Evolutionary conservation across 2,329 filamentous ascomycete species (phyloP).

Genomic region (Hansfordia pulvinata): DNA sequence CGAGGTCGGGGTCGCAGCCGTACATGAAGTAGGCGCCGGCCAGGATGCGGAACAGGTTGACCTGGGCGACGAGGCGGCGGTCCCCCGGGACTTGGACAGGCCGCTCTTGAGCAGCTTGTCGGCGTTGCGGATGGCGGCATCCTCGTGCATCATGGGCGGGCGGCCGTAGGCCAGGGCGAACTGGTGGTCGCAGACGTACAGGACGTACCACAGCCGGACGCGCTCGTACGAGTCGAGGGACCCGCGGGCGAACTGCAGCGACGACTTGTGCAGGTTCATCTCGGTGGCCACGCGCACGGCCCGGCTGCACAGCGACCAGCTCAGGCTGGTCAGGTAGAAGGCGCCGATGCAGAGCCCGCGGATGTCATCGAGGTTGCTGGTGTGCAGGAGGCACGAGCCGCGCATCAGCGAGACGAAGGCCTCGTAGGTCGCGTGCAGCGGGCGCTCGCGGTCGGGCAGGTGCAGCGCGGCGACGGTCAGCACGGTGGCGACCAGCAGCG

Average conservation of each 20-base stretch:
- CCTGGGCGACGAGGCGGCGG: slow-evolving; percentile 4
- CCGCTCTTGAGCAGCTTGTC: slow-evolving; percentile 10
- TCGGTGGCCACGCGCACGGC: slow-evolving; percentile 23
- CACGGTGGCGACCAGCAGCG: slow-evolving; percentile 8
- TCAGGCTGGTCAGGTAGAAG: slow-evolving; percentile 23
- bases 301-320: slow-evolving; percentile 22
- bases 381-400: slow-evolving; percentile 12
- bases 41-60: slow-evolving; percentile 6
- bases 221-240: slow-evolving; percentile 18
- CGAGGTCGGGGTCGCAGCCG: slow-evolving; percentile 6
- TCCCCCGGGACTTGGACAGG: slow-evolving; percentile 3
- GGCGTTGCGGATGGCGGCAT: slow-evolving; percentile 20
- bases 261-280: slow-evolving; percentile 22
- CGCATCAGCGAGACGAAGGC: slow-evolving; percentile 8
- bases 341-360: slow-evolving; percentile 22
- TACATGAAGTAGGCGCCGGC: slow-evolving; percentile 5
- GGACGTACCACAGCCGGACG: slow-evolving; percentile 22
- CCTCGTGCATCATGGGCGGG: slow-evolving; percentile 21
- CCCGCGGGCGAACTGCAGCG: slow-evolving; percentile 18
- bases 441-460: slow-evolving; percentile 5
- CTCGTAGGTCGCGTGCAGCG: slow-evolving; percentile 6
- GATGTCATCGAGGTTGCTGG: slow-evolving; percentile 21
- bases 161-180: slow-evolving; percentile 24
- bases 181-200: slow-evolving; percentile 23
- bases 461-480: slow-evolving; percentile 10